Evolutionary conservation across 148 eudicot species (phyloP), one percentile per base, ranked within the genome.

Genomic region (Vaccinium vitisidaea): DNA sequence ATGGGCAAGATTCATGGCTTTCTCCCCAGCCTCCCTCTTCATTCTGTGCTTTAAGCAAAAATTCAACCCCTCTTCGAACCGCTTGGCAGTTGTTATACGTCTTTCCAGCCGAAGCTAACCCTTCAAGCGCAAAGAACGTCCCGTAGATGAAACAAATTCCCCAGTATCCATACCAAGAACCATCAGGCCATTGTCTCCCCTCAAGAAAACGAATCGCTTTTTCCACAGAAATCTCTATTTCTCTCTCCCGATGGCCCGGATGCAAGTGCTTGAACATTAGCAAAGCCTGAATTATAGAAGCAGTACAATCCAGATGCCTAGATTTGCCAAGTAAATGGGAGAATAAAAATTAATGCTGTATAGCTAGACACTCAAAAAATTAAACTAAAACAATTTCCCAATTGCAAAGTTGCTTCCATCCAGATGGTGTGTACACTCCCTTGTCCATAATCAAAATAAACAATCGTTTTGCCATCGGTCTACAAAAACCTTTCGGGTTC

Each of bases 11-110:
- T n/a, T 63, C 69, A 63, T n/a, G 69, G 69, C 69, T n/a, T 13
- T 63, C 69, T 63, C 69, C 69, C 69, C 69, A 63, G 69, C 69
- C 69, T 63, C 69, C 69, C 13, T 63, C 69, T n/a, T 63, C 69
- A 63, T 63, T 63, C n/a, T 63, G 69, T 63, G 69, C 6, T 6
- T 63, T 63, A 63, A 63, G 69, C 10, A 63, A 63, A 63, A 63
- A 63, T 8, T n/a, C 12, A 0, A 63, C 69, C 27, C 30, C 69
- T 63, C 69, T 63, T n/a, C 69, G 27, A 63, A 63, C 69, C 6
- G 69, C 69, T 63, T 63, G 69, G 27, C 69, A 63, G 69, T 63
- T 63, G 69, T 63, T 63, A 2, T 63, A 63, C 13, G 69, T 63
- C 69, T 27, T 63, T 63, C 69, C 69, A 63, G 69, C 69, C 13